These are phyloP conservation scores for Digitaria exilis DNA, from an alignment of 202 grass and related monocot genomes.

Conservation along the genomic window DNA sequence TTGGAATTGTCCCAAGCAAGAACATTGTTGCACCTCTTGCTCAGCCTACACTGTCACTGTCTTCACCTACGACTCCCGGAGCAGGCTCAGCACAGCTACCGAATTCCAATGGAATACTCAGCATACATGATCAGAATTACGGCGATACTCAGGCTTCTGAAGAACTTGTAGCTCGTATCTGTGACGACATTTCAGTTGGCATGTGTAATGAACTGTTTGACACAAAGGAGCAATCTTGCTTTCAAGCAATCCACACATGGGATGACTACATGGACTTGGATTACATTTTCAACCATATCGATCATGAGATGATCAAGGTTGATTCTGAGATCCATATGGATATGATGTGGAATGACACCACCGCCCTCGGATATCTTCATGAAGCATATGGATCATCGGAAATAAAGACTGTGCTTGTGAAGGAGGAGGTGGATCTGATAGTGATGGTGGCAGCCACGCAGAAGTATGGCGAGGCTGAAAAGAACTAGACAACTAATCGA, in stretches of 20 bases:
- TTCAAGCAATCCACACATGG: conserved; percentile 38
- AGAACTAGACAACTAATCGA: no score
- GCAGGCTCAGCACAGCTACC: background rate
- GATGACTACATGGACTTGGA: conserved; percentile 39
- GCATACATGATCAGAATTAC: background rate
- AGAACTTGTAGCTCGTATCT: conserved; percentile 41
- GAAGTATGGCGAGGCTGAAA: no score
- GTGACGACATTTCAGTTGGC: conserved; percentile 44
- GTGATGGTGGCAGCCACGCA: conserved; percentile 50
- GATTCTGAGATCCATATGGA: conserved; percentile 46
- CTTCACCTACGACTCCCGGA: background rate
- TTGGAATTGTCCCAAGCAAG: conserved; percentile 48
- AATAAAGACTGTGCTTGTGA: conserved; percentile 19
- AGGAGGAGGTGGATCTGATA: conserved; percentile 64
- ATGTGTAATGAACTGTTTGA: conserved; percentile 54
- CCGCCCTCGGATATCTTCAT: conserved; percentile 16
- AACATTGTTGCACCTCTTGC: background rate
- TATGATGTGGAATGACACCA: conserved; percentile 30
- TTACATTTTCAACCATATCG: conserved; percentile 56
- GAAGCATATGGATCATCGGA: background rate
- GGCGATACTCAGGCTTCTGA: background rate
- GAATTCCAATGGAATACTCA: conserved; percentile 14
- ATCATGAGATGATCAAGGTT: conserved; percentile 31
- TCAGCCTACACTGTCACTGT: background rate
- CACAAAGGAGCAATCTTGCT: conserved; percentile 20